A percentile compares a stretch with the other conserved stretches of the same genome.
These are phyloP conservation scores for Podila horticola DNA, from an alignment of 192 early-diverging fungal genomes.

Conservation along the genomic window DNA sequence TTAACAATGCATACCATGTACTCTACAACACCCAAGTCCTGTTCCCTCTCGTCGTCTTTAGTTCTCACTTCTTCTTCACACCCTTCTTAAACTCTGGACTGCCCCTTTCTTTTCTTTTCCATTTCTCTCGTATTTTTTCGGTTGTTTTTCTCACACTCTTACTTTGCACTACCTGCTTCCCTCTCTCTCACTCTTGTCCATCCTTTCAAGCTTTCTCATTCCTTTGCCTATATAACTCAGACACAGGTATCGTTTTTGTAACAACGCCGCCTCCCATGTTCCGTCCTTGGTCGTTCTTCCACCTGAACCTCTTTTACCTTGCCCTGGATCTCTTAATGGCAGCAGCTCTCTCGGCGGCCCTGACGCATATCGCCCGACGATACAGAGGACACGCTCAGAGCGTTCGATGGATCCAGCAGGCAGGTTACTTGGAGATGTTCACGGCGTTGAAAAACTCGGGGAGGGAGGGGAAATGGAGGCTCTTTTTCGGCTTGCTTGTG, in stretches of 20 bases:
- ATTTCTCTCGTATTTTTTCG: background rate
- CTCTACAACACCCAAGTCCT: too few species aligned
- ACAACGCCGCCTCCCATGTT: background rate
- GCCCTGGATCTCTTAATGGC: background rate
- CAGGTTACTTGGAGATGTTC: background rate
- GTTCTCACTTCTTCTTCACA: background rate
- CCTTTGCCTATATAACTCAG: background rate
- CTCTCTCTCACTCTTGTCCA: background rate
- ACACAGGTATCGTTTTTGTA: too few species aligned
- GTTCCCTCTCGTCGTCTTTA: background rate
- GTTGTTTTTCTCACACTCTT: background rate
- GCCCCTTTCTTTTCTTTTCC: background rate
- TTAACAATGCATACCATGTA: background rate
- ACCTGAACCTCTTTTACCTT: background rate
- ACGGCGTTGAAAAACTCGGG: background rate
- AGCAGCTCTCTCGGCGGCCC: background rate
- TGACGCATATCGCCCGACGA: background rate
- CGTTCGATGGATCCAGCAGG: background rate
- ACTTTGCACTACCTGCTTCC: background rate
- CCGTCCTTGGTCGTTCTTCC: background rate
- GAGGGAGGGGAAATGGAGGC: background rate
- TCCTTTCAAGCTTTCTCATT: background rate
- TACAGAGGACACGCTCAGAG: background rate
- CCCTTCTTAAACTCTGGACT: constrained; percentile 2
- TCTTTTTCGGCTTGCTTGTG: background rate